These are phyloP conservation scores for Proliferodiscus dingleyae DNA, from an alignment of 2,329 filamentous ascomycete species.

Conservation along the genomic window DNA sequence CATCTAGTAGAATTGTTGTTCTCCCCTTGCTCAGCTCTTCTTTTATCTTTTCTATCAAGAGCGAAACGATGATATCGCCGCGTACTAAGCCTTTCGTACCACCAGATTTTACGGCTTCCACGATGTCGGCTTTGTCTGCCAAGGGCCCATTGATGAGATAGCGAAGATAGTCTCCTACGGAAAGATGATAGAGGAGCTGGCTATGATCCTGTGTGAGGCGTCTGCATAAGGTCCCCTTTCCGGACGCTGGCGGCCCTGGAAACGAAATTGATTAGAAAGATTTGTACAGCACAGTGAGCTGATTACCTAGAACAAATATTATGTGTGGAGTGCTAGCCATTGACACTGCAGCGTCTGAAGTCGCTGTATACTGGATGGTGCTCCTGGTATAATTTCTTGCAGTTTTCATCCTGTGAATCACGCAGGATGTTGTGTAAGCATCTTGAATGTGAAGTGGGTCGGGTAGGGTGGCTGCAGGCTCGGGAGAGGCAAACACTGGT, in stretches of 20 bases:
- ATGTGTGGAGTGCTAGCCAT: background rate
- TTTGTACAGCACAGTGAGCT: background rate
- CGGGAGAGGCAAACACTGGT: no score
- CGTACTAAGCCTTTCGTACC: background rate
- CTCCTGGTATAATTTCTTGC: background rate
- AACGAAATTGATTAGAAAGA: background rate
- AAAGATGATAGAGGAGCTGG: background rate
- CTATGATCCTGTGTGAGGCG: background rate
- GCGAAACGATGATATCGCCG: background rate
- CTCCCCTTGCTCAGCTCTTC: background rate
- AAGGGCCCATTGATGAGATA: background rate
- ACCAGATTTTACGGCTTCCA: conserved; percentile 1
- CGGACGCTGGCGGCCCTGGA: background rate
- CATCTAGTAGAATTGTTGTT: background rate
- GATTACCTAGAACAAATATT: background rate
- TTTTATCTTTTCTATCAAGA: background rate
- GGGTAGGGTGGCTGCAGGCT: no score
- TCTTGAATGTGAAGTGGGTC: no score
- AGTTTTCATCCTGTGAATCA: no score
- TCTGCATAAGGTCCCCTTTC: conserved; percentile 1
- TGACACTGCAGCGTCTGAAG: background rate
- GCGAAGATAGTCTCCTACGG: conserved; percentile 1
- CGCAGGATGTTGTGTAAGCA: no score
- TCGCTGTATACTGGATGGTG: background rate
- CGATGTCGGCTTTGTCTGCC: background rate